phyloP scores from a whole-genome alignment of 352 stramenopile species.

The Globisporangium nagaii region DNA sequence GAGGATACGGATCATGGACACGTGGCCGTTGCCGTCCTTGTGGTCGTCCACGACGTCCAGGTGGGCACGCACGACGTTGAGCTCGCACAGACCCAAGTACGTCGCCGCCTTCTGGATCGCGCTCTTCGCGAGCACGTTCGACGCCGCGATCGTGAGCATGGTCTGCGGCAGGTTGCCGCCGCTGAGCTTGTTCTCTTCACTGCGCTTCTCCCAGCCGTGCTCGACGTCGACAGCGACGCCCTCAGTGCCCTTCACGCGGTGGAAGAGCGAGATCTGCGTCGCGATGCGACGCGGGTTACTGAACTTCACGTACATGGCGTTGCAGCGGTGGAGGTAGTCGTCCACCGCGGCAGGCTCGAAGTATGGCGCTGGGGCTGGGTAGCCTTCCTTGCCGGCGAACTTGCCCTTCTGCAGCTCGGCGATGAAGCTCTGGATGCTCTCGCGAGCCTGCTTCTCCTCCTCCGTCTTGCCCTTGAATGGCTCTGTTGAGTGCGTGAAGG shows the following conservation, averaged over 20 bases:
- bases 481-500: slow-evolving; percentile 14
- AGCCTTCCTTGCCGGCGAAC: slow-evolving; percentile 40
- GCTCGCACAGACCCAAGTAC: slow-evolving; percentile 89
- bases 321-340: slow-evolving; percentile 58
- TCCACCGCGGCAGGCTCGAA: slow-evolving; percentile 64
- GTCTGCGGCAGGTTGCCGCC: slow-evolving; percentile 49
- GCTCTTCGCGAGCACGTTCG: slow-evolving; percentile 82
- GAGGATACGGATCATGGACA: slow-evolving; percentile 80
- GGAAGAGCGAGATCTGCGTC: slow-evolving; percentile 65
- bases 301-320: slow-evolving; percentile 81
- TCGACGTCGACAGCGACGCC: slow-evolving; percentile 76
- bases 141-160: slow-evolving; percentile 79
- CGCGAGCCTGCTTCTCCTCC: slow-evolving; percentile 50
- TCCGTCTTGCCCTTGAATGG: slow-evolving; percentile 56
- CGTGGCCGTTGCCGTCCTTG: slow-evolving; percentile 50
- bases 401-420: slow-evolving; percentile 75
- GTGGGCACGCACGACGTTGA: slow-evolving; percentile 94
- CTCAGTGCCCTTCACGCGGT: slow-evolving; percentile 63
- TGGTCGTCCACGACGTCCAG: slow-evolving; percentile 93
- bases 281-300: slow-evolving; percentile 71
- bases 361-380: slow-evolving; percentile 46
- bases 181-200: slow-evolving; percentile 79
- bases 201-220: slow-evolving; percentile 76
- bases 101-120: slow-evolving; percentile 77
- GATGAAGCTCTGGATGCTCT: slow-evolving; percentile 59